These are phyloP conservation scores for Corchorus capsularis DNA, from an alignment of 345 rosid genomes.

Conservation along the genomic window DNA sequence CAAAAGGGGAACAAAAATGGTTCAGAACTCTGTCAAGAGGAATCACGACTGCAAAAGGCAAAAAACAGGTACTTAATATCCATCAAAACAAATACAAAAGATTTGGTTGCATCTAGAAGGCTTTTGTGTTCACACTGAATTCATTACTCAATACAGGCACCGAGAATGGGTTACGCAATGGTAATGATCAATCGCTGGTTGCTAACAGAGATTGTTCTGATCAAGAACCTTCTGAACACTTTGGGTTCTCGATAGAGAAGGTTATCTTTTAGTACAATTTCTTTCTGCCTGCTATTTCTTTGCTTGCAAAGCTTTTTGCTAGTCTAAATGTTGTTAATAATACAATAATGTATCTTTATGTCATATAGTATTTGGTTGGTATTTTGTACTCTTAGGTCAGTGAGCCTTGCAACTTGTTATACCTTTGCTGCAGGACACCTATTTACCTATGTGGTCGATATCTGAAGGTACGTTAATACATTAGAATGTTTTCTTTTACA, in stretches of 20 bases:
- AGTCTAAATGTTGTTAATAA: conserved; percentile 22
- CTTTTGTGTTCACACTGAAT: not conserved
- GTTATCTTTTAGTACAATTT: conserved; percentile 28
- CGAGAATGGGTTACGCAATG: conserved; percentile 28
- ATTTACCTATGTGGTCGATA: conserved; percentile 89
- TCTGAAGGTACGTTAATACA: conserved; percentile 59
- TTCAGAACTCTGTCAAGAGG: conserved; percentile 31
- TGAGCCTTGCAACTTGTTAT: conserved; percentile 69
- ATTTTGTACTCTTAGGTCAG: conserved; percentile 43
- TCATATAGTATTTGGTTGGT: not conserved
- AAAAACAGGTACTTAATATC: conserved; percentile 53
- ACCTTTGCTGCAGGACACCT: conserved; percentile 61
- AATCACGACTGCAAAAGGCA: conserved; percentile 59
- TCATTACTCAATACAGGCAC: conserved; percentile 28
- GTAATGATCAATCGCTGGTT: conserved; percentile 20
- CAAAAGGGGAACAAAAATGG: conserved; percentile 33
- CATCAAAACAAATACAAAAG: not conserved
- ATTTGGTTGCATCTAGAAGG: not conserved
- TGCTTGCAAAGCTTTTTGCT: not conserved
- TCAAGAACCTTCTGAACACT: conserved; percentile 33
- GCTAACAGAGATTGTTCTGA: conserved; percentile 19
- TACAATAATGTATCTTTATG: not conserved
- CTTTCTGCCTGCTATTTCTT: not conserved
- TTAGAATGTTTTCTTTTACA: conserved; percentile 6
- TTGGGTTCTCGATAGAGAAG: conserved; percentile 37